phyloP scores from a whole-genome alignment of 805 yeast genomes.

The Pichia nanzhaoensis region DNA sequence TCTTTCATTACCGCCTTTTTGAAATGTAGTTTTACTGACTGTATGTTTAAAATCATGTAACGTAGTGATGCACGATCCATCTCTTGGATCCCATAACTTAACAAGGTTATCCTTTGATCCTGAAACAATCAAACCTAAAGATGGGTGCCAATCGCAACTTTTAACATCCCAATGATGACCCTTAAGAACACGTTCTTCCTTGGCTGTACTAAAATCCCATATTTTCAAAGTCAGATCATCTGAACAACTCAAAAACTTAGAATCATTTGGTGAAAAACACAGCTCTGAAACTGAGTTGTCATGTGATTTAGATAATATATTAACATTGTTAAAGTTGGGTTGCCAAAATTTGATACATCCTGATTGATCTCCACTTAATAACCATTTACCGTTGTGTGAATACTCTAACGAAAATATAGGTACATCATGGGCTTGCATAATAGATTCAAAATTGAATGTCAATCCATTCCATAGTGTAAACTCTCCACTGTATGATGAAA shows the following conservation, averaged over 20 bases:
- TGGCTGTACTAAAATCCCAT: constrained; percentile 89
- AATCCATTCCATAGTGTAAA: constrained; percentile 96
- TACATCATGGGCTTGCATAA: constrained; percentile 97
- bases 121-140: constrained; percentile 75
- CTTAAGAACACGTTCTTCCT: constrained; percentile 68
- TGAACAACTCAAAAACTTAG: constrained; percentile 87
- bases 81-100: constrained; percentile 94
- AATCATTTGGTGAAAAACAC: constrained; percentile 83
- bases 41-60: constrained; percentile 92
- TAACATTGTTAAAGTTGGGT: constrained; percentile 94
- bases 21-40: constrained; percentile 78
- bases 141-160: constrained; percentile 94
- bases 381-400: constrained; percentile 91
- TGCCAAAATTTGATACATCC: constrained; percentile 96
- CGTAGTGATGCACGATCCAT: constrained; percentile 66
- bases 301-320: constrained; percentile 64
- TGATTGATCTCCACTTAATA: constrained; percentile 87
- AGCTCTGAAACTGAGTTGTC: constrained; percentile 80
- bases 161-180: constrained; percentile 99
- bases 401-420: constrained; percentile 76
- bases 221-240: constrained; percentile 88
- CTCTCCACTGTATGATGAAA: constrained; percentile 90
- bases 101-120: constrained; percentile 95
- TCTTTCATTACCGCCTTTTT: constrained; percentile 58
- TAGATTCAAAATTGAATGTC: constrained; percentile 91